Base-by-base conservation (phyloP, 371 early-diverging fungal genomes). In the Smittium culicis region DNA sequence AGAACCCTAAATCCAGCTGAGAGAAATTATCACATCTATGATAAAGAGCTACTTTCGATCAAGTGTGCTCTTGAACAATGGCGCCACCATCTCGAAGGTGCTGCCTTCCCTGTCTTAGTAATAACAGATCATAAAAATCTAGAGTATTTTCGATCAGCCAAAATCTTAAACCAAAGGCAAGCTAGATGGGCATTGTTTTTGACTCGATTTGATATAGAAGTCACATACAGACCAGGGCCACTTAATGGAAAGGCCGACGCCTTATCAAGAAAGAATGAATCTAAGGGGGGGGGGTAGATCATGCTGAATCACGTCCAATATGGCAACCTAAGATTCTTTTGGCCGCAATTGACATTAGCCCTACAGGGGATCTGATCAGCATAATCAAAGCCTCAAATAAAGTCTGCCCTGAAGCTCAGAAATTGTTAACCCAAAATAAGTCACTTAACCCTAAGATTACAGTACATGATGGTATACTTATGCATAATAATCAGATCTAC, bases 181-280 rank as follows among this genome's bases (percentile, higher is more conserved):
- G 61, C 35, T 11, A 64, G 64, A 64, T 64, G 24, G 5, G 29
- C 61, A 14, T 16, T 54, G 16, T 64, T 31, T 24, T 54, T 64
- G 24, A 14, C 28, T 29, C 35, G 60, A 54, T 71, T 35, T n/a
- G n/a, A 70, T 27, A 64, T 64, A 17, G 30, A 29, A 31, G 55
- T 70, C 17, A 56, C 34, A 24, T 71, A 68, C 31, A 34, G 25
- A 2, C 59, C 60, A 3, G 70, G 71, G 0, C 0, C 2, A 11
- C 25, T 57, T 5, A 70, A 69, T 14, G 30, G 35, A 24, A n/a
- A 54, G 3, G 57, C 71, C 1, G 71, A 71, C 56, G 61, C 66
- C 0, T 32, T 70, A 27, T 71, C 71, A 0, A 35, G 66, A 2
- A 59, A 59, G 32, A 16, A 27, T 16, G 60, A 59, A 59, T n/a